A percentile compares a stretch with the other conserved stretches of the same genome.
Conservation (phyloP, 495 filamentous ascomycete genomes). For the Cudoniella acicularis region DNA sequence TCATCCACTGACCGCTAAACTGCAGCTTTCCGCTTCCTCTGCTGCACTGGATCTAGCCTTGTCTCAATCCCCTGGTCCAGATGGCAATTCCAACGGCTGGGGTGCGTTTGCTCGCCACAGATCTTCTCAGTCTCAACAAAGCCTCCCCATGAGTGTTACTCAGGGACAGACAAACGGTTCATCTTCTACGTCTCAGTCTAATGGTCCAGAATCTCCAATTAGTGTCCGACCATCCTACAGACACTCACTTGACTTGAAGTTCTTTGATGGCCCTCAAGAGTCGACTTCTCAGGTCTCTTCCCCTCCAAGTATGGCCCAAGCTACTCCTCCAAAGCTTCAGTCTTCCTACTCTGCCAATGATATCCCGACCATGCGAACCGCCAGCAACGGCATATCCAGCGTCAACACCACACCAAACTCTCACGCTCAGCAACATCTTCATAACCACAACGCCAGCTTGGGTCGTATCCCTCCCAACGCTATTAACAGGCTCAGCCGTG, state of each 20-base stretch:
- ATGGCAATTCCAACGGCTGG: slow-evolving; percentile 54
- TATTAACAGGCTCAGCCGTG: slow-evolving; percentile 62
- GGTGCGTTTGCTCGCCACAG: slow-evolving; percentile 68
- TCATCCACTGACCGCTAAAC: slow-evolving; percentile 24
- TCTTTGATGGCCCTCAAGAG: slow-evolving; percentile 32
- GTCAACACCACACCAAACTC: slow-evolving; percentile 57
- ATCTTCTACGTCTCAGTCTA: slow-evolving; percentile 11
- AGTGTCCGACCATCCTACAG: slow-evolving; percentile 46
- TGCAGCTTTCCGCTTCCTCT: slow-evolving; percentile 74
- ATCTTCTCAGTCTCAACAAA: slow-evolving; percentile 58
- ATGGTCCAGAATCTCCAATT: slow-evolving; percentile 30
- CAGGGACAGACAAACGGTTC: slow-evolving; percentile 24
- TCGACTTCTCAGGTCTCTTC: slow-evolving; percentile 32
- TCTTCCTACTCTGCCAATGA: slow-evolving; percentile 90
- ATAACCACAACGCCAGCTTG: slow-evolving; percentile 77
- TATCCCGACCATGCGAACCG: slow-evolving; percentile 73
- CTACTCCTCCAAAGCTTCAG: slow-evolving; percentile 66
- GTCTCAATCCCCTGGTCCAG: slow-evolving; percentile 61
- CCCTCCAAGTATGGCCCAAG: slow-evolving; percentile 39
- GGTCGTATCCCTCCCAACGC: slow-evolving; percentile 69
- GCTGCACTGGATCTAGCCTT: slow-evolving; percentile 78
- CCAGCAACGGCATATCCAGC: slow-evolving; percentile 27
- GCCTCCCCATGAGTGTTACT: slow-evolving; percentile 62
- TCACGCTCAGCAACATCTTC: slow-evolving; percentile 70
- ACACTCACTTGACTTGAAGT: slow-evolving; percentile 54